Evolutionary conservation across 2,329 filamentous ascomycete genomes (phyloP), one percentile per base, ranked within the genome.

Genomic region (Aspergillus thermomutatus): DNA sequence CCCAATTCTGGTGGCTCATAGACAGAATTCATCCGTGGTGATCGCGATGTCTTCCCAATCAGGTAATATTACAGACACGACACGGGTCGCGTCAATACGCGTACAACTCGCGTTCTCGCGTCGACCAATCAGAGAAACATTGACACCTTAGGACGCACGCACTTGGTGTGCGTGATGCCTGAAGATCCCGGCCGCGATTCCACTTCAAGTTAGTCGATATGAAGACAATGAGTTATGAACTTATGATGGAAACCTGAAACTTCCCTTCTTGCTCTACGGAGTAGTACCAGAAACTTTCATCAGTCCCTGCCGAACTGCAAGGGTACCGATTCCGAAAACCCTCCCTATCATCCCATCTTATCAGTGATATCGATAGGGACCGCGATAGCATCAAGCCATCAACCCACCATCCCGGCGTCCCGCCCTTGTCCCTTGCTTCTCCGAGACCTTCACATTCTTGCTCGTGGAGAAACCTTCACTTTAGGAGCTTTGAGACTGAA

Each of bases 51-150:
- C 28, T 41, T 53, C 59, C 56, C 4, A 50, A 61, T 59, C 23
- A 19, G 56, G 59, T 46, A 51, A 61, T 53, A 61, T 61, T 59
- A 46, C 27, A 26, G 25, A 34, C 34, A 23, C 43, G 45, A 50
- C 14, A 11, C 34, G 43, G 25, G 28, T 25, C 56, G 41, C 56
- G 59, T 59, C 2, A 5, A 14, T 3, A 53, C 59, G 57, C 57
- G 59, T 51, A 3, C 3, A 25, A 6, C 17, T 46, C 49, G 25
- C 52, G 49, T 52, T 25, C 14, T 14, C 59, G 54, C 52, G 47
- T 34, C 31, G 6, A 7, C 59, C 59, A 61, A 61, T 57, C 45
- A 55, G 82, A 49, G 76, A 14, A 17, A n/a, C 37, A 17, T 3
- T 47, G 40, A 46, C 25, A 8, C 26, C 34, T 49, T 53, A 52